Percentiles rank a stretch among this genome's conserved stretches.
Evolutionary conservation across 1,139 yeast species (phyloP).

Genomic region (Barnettozyma hawaiiensis): DNA sequence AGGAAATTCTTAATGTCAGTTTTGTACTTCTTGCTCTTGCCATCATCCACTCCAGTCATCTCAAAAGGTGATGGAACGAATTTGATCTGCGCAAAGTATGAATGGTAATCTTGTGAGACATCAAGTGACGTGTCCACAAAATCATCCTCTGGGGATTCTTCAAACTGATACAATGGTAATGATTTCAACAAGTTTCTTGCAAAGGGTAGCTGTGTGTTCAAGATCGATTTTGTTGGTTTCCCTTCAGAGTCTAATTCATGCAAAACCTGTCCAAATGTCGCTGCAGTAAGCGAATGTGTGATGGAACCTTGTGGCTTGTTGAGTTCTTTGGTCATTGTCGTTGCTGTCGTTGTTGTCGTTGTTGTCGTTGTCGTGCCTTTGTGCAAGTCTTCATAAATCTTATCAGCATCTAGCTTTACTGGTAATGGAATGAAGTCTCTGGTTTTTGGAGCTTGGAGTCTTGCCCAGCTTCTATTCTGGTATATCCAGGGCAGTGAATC

Average conservation of each 20-base stretch:
- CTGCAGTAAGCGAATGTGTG: slow-evolving; percentile 4
- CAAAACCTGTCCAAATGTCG: neutral
- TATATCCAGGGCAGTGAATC: slow-evolving; percentile 24
- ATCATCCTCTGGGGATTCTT: slow-evolving; percentile 15
- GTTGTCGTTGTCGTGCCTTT: too few relatives aligned
- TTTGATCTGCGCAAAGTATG: slow-evolving; percentile 42
- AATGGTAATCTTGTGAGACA: slow-evolving; percentile 33
- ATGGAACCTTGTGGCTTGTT: neutral
- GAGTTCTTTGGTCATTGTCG: neutral
- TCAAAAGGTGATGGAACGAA: slow-evolving; percentile 42
- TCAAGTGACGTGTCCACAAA: slow-evolving; percentile 9
- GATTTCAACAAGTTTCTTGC: slow-evolving; percentile 34
- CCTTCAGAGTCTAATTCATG: neutral
- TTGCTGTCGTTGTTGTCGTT: too few relatives aligned
- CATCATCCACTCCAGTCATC: neutral
- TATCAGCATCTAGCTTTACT: slow-evolving; percentile 9
- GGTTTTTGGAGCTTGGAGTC: slow-evolving; percentile 18
- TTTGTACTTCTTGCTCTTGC: neutral
- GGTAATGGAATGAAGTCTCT: slow-evolving; percentile 5
- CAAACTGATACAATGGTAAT: slow-evolving; percentile 24
- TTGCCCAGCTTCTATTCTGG: slow-evolving; percentile 18
- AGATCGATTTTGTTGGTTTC: slow-evolving; percentile 25
- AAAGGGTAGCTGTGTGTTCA: slow-evolving; percentile 41
- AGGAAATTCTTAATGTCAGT: slow-evolving; percentile 20
- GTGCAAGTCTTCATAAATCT: slow-evolving; percentile 11